Evolutionary conservation across 164 flowering plant genomes (phyloP).

Genomic region (Aristolochia californica): DNA sequence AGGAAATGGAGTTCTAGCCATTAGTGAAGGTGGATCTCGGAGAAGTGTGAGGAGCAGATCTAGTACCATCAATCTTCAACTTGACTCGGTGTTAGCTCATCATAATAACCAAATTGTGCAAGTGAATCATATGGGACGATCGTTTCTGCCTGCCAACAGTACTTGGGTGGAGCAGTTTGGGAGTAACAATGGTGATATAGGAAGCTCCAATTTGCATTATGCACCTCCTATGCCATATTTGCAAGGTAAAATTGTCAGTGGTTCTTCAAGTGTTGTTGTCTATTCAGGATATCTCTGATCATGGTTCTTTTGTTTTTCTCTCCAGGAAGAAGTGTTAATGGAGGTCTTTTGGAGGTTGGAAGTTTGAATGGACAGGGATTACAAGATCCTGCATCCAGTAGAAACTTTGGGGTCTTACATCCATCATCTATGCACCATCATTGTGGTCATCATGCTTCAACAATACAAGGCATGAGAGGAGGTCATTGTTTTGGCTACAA

Average conservation of each 20-base stretch:
- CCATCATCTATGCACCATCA: constrained; percentile 34
- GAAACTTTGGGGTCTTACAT: constrained; percentile 31
- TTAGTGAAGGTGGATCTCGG: constrained; percentile 26
- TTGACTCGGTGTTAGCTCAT: constrained; percentile 29
- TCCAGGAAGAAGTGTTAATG: constrained; percentile 31
- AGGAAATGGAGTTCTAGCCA: constrained; percentile 16
- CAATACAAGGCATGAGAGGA: constrained; percentile 33
- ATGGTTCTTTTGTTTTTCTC: background rate
- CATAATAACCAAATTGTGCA: constrained; percentile 30
- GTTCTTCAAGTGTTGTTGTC: background rate
- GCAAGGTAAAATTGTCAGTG: constrained; percentile 30
- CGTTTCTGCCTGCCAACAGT: constrained; percentile 30
- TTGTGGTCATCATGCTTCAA: constrained; percentile 20
- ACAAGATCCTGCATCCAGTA: constrained; percentile 27
- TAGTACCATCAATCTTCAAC: constrained; percentile 21
- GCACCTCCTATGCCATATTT: constrained; percentile 30
- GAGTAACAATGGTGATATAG: constrained; percentile 26
- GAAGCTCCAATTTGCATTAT: constrained; percentile 38
- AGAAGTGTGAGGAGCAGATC: constrained; percentile 42
- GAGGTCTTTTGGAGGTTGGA: constrained; percentile 34
- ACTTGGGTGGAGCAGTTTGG: constrained; percentile 40
- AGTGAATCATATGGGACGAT: constrained; percentile 37
- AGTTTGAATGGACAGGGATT: constrained; percentile 28
- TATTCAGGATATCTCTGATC: background rate
- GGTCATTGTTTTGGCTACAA: constrained; percentile 27